A percentile compares a stretch with the other conserved stretches of the same genome.
Conservation (phyloP, 169 alveolate genomes). For the Eimeria maxima region DNA sequence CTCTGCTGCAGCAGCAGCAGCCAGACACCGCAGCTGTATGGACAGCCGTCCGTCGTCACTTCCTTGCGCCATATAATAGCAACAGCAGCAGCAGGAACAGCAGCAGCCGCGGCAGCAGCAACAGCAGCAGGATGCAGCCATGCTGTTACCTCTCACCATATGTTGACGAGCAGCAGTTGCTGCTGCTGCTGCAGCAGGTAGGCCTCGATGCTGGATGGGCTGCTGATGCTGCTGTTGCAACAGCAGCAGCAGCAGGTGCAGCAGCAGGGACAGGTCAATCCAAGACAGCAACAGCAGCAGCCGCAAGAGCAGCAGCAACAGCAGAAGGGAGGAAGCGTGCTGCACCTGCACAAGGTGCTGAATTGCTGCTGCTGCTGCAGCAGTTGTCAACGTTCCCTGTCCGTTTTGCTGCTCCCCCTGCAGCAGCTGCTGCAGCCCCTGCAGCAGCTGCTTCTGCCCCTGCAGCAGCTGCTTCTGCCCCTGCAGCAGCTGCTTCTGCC, state of each 20-base stretch:
- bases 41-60: neutral
- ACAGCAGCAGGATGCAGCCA: neutral
- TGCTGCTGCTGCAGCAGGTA: constrained; percentile 19
- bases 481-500: no score
- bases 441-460: neutral
- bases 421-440: neutral
- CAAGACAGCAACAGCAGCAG: neutral
- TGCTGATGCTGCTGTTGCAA: neutral
- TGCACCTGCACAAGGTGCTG: neutral
- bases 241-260: no score
- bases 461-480: no score
- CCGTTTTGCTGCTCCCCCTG: neutral
- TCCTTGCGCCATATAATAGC: neutral
- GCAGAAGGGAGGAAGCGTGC: neutral
- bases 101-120: neutral
- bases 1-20: neutral
- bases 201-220: constrained; percentile 31
- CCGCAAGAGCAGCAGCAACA: neutral
- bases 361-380: no score
- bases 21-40: neutral
- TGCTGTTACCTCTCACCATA: neutral
- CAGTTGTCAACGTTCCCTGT: neutral
- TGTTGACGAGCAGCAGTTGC: constrained; percentile 16
- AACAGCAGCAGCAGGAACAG: neutral
- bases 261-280: no score